These are phyloP conservation scores for Purshia tridentata DNA, from an alignment of 306 rosid genomes.

Conservation along the genomic window DNA sequence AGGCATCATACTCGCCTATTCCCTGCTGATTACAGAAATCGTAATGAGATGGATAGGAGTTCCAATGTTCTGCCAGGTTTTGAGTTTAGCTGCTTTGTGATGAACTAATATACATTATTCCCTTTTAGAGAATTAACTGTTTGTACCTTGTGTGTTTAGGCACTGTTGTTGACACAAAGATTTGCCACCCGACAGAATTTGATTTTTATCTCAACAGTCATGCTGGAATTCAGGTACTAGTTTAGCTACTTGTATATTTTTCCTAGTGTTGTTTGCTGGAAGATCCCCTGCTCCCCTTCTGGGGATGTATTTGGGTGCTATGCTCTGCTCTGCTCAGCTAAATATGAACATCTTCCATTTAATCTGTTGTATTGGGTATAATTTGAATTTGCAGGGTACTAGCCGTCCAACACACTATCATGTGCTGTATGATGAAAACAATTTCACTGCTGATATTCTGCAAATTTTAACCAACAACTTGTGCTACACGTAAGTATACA, in stretches of 20 bases:
- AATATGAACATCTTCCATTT: background rate
- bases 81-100: background rate
- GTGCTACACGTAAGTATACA: constrained; percentile 42
- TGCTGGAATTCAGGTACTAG: constrained; percentile 66
- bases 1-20: constrained; percentile 77
- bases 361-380: background rate
- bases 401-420: constrained; percentile 50
- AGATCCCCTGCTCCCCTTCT: background rate
- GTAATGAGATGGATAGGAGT: constrained; percentile 41
- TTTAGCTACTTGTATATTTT: background rate
- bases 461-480: constrained; percentile 42
- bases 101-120: background rate
- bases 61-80: constrained; percentile 85
- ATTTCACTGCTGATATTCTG: constrained; percentile 33
- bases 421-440: constrained; percentile 47
- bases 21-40: constrained; percentile 25
- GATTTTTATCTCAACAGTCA: constrained; percentile 85
- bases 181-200: constrained; percentile 68
- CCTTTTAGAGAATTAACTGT: background rate
- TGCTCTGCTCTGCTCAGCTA: too few species aligned
- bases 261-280: too few species aligned
- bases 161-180: constrained; percentile 63
- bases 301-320: background rate
- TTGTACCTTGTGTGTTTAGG: constrained; percentile 34
- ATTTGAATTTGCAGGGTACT: constrained; percentile 39